A percentile compares a stretch with the other conserved stretches of the same genome.
These are phyloP conservation scores for Pseudopyricularia javanii DNA, from an alignment of 2,329 filamentous ascomycete genomes.

Conservation along the genomic window DNA sequence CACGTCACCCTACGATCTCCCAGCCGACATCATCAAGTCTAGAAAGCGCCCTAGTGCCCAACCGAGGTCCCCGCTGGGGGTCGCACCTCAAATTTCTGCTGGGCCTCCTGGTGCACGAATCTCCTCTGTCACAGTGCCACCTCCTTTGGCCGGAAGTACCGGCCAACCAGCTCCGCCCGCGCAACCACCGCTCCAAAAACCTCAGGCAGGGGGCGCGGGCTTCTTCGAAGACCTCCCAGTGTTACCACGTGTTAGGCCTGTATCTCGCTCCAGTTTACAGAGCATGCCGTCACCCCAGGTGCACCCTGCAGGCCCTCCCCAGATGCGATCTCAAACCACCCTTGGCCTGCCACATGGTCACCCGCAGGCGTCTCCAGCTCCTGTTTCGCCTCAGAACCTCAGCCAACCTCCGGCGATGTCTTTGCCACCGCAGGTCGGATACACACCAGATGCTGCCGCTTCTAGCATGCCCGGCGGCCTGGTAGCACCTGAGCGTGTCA, in stretches of 20 bases:
- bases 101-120: not conserved
- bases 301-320: constrained; percentile 19
- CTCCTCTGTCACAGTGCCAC: constrained; percentile 1
- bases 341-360: constrained; percentile 6
- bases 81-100: constrained; percentile 23
- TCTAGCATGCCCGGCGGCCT: constrained; percentile 13
- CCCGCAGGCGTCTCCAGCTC: not conserved
- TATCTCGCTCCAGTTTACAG: constrained; percentile 36
- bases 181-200: constrained; percentile 6
- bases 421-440: not conserved
- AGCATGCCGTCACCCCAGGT: constrained; percentile 29
- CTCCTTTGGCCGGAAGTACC: constrained; percentile 9
- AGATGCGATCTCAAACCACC: constrained; percentile 6
- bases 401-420: constrained; percentile 14
- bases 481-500: constrained; percentile 39
- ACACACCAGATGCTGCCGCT: not conserved
- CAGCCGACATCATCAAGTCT: constrained; percentile 72
- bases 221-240: constrained; percentile 74
- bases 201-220: constrained; percentile 26
- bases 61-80: constrained; percentile 28
- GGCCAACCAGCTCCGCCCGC: constrained; percentile 12
- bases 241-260: constrained; percentile 46
- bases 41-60: constrained; percentile 51
- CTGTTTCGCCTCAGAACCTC: constrained; percentile 5
- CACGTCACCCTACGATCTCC: constrained; percentile 86